Percentiles rank a stretch among this genome's conserved stretches.
Evolutionary conservation across 2,329 filamentous ascomycete genomes (phyloP).

Genomic region (Zymoseptoria passerinii): DNA sequence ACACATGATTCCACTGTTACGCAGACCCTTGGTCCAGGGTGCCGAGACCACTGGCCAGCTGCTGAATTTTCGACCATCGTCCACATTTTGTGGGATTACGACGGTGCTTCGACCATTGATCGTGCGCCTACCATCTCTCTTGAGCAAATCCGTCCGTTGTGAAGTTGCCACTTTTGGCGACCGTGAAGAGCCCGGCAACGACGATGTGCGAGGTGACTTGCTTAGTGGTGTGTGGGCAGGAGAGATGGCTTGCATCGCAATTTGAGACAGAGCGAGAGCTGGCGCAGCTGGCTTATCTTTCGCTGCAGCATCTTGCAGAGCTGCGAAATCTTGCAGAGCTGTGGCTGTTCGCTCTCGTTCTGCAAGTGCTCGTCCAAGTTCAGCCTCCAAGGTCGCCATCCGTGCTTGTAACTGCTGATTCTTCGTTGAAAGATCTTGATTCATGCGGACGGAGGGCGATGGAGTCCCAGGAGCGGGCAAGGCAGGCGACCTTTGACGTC

Average conservation of each 20-base stretch:
- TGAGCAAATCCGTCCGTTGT: neutral
- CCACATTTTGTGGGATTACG: neutral
- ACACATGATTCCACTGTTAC: constrained; percentile 7
- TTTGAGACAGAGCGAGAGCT: too few relatives aligned
- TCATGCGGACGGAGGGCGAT: neutral
- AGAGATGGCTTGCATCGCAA: too few relatives aligned
- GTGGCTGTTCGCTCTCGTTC: neutral
- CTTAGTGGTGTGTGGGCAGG: too few relatives aligned
- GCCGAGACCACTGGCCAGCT: constrained; percentile 1
- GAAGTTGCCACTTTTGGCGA: neutral
- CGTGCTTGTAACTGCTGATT: neutral
- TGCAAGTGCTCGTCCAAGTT: neutral
- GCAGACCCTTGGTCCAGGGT: constrained; percentile 7
- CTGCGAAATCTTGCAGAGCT: neutral
- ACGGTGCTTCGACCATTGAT: neutral
- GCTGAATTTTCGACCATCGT: neutral
- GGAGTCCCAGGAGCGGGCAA: neutral
- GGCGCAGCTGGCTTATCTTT: too few relatives aligned
- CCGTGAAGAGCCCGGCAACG: neutral
- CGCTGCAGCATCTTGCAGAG: neutral
- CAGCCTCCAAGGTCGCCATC: neutral
- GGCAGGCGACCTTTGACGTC: neutral
- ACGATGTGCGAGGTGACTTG: neutral
- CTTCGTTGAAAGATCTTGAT: neutral
- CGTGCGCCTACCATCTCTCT: neutral